Evolutionary conservation across 345 rosid genomes (phyloP).

Genomic region (Barbarea vulgaris): DNA sequence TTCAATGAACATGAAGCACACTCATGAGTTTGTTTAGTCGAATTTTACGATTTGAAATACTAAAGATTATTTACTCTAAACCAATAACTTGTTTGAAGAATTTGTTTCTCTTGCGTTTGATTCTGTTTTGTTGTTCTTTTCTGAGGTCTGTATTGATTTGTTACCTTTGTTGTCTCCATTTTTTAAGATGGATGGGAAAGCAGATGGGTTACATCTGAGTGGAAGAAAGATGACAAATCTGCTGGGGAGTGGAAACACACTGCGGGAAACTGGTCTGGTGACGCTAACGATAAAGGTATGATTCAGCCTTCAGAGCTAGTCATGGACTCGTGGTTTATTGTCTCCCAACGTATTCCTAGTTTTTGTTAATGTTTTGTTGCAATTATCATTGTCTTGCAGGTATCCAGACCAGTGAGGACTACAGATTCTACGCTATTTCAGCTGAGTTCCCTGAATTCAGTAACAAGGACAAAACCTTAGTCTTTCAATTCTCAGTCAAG

Average conservation of each 20-base stretch:
- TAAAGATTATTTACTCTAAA: not conserved
- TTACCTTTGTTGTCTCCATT: not conserved
- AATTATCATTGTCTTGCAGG: conserved; percentile 46
- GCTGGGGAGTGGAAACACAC: conserved; percentile 97
- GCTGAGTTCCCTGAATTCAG: conserved; percentile 92
- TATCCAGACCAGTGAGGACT: conserved; percentile 96
- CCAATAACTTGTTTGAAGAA: not conserved
- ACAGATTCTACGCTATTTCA: conserved; percentile 97
- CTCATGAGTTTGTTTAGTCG: not conserved
- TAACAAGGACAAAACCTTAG: conserved; percentile 87
- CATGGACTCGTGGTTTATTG: not conserved
- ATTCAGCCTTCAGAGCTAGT: conserved; percentile 20
- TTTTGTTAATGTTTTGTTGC: conserved; percentile 9
- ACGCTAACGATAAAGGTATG: conserved; percentile 82
- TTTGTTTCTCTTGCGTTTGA: not conserved
- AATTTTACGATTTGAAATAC: not conserved
- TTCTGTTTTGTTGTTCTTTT: not conserved
- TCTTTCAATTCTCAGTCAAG: conserved; percentile 96
- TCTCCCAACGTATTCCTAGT: not conserved
- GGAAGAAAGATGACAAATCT: conserved; percentile 85
- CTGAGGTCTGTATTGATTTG: not conserved
- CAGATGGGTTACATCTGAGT: conserved; percentile 86
- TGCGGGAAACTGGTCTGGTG: conserved; percentile 93
- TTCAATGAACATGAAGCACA: conserved; percentile 1
- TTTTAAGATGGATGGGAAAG: conserved; percentile 90